Evolutionary conservation across 179 eudicot species (phyloP).

Genomic region (Camellia oleifera): DNA sequence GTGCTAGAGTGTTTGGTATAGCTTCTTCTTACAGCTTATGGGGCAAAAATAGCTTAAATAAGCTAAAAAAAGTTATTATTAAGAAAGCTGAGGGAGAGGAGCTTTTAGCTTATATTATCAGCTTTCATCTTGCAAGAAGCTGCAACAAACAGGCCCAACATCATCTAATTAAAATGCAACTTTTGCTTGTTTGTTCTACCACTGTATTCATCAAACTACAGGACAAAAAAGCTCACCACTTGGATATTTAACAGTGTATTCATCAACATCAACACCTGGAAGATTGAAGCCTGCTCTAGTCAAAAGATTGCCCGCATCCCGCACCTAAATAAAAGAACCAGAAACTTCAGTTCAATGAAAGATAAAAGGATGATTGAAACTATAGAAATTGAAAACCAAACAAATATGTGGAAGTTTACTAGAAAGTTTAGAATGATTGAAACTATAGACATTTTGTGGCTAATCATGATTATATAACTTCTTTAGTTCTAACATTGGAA

Average conservation of each 20-base stretch:
- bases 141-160: background rate
- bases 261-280: conserved; percentile 97
- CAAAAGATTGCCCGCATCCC: conserved; percentile 98
- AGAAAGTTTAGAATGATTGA: background rate
- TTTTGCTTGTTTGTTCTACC: background rate
- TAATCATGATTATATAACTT: conserved; percentile 1
- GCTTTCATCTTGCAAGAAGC: no score
- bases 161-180: background rate
- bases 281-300: conserved; percentile 94
- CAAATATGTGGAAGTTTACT: background rate
- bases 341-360: background rate
- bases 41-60: no score
- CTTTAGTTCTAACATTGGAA: background rate
- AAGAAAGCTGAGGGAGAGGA: no score
- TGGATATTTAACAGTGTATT: conserved; percentile 83
- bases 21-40: no score
- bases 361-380: background rate
- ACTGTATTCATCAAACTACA: background rate
- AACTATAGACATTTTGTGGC: background rate
- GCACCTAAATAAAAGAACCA: conserved; percentile 47
- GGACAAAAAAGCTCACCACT: conserved; percentile 55
- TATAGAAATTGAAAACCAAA: conserved; percentile 1
- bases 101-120: no score
- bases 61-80: no score
- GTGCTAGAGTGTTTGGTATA: no score